A percentile compares a stretch with the other conserved stretches of the same genome.
phyloP scores from a whole-genome alignment of 2,329 filamentous ascomycete species.

The Albifimbria verrucaria region DNA sequence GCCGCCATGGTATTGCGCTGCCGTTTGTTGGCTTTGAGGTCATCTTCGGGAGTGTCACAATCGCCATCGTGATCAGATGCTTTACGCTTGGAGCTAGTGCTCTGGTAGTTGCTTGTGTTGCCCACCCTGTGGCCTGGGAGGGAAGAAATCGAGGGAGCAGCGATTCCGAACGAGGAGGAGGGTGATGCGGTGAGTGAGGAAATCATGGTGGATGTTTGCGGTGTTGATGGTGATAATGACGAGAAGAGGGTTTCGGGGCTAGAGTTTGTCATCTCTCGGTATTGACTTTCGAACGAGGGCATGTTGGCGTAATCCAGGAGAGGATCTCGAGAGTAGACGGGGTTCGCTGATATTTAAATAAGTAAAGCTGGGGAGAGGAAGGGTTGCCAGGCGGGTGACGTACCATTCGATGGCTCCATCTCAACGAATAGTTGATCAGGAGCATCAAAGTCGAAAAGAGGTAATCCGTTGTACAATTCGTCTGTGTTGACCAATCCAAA shows the following conservation, averaged over 20 bases:
- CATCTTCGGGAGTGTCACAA: conserved; percentile 17
- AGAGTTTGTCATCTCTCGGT: background rate
- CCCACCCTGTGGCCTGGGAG: background rate
- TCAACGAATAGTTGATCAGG: background rate
- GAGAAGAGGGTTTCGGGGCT: background rate
- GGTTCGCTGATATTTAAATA: background rate
- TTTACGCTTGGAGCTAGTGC: background rate
- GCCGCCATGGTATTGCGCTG: conserved; percentile 70
- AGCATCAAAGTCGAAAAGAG: background rate
- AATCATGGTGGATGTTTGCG: too few species aligned
- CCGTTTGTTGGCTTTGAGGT: conserved; percentile 48
- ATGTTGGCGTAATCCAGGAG: background rate
- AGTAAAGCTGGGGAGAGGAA: background rate
- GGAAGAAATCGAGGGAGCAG: background rate
- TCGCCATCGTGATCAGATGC: conserved; percentile 14
- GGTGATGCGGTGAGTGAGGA: background rate
- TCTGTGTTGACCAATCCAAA: background rate
- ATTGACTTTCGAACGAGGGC: background rate
- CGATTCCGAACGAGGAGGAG: background rate
- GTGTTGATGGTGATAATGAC: too few species aligned
- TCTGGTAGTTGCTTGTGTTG: background rate
- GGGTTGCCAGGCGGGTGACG: background rate
- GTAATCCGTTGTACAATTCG: background rate
- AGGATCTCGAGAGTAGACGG: background rate
- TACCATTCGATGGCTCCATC: background rate